Conservation (phyloP, 805 yeast species). For the Yarrowia divulgata region DNA sequence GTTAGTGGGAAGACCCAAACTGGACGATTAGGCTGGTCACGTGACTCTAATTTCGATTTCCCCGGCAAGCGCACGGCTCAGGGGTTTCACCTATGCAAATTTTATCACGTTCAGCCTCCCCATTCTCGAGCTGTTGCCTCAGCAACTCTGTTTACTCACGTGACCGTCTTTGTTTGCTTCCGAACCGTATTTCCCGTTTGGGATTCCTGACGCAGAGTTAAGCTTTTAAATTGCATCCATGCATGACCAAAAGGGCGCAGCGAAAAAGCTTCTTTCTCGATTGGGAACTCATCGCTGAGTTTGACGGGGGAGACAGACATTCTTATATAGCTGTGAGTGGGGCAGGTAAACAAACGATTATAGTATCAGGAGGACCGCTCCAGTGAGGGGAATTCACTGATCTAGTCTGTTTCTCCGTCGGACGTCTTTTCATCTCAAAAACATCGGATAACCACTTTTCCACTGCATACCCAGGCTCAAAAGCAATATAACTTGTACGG, state of each 20-base stretch:
- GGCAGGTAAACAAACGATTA: no score
- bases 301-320: not conserved
- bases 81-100: not conserved
- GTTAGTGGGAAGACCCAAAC: not conserved
- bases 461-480: not conserved
- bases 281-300: not conserved
- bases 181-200: constrained; percentile 1
- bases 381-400: not conserved
- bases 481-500: not conserved
- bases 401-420: no score
- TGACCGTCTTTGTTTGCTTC: constrained; percentile 32
- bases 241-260: constrained; percentile 33
- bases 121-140: not conserved
- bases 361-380: not conserved
- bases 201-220: not conserved
- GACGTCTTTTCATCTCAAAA: no score
- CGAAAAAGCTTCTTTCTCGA: constrained; percentile 6
- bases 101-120: not conserved
- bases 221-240: not conserved
- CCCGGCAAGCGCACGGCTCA: not conserved
- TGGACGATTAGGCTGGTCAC: not conserved
- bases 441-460: no score
- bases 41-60: not conserved
- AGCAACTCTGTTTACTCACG: constrained; percentile 30
- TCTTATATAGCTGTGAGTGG: no score